Percentiles rank a stretch among this genome's conserved stretches.
Conservation (phyloP, 345 rosid genomes). For the Salix purpurea region DNA sequence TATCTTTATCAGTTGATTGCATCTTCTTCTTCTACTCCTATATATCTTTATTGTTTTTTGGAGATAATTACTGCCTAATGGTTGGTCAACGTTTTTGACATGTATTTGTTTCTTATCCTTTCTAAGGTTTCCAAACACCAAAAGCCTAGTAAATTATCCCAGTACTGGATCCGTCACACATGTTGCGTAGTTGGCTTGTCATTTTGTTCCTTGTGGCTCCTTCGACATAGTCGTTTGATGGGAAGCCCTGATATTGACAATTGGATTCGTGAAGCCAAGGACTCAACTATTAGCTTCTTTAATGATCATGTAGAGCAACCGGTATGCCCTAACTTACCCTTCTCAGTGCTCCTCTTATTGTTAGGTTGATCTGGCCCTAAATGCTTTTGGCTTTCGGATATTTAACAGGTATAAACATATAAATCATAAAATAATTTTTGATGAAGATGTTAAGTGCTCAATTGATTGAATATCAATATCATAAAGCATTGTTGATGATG, state of each 20-base stretch:
- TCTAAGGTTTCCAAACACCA: constrained; percentile 67
- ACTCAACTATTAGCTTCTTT: constrained; percentile 63
- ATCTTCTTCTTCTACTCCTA: too few relatives aligned
- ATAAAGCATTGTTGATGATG: neutral
- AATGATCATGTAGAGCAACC: constrained; percentile 93
- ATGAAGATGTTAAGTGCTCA: neutral
- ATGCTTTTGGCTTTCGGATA: neutral
- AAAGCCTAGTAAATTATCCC: constrained; percentile 66
- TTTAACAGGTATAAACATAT: neutral
- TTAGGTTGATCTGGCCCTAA: neutral
- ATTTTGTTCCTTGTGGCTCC: constrained; percentile 70
- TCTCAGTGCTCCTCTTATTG: constrained; percentile 4
- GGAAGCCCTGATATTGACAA: constrained; percentile 89
- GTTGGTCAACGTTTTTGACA: constrained; percentile 2
- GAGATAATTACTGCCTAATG: neutral
- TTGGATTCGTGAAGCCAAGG: constrained; percentile 80
- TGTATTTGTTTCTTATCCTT: neutral
- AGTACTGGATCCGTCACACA: constrained; percentile 70
- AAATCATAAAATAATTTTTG: neutral
- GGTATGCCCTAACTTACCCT: constrained; percentile 38
- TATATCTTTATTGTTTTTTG: too few relatives aligned
- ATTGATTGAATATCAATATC: neutral
- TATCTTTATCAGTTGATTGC: neutral
- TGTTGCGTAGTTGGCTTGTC: constrained; percentile 84
- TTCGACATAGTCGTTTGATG: constrained; percentile 80